These are phyloP conservation scores for Verticillium albo-atrum DNA, from an alignment of 2,329 filamentous ascomycete species.

Conservation along the genomic window DNA sequence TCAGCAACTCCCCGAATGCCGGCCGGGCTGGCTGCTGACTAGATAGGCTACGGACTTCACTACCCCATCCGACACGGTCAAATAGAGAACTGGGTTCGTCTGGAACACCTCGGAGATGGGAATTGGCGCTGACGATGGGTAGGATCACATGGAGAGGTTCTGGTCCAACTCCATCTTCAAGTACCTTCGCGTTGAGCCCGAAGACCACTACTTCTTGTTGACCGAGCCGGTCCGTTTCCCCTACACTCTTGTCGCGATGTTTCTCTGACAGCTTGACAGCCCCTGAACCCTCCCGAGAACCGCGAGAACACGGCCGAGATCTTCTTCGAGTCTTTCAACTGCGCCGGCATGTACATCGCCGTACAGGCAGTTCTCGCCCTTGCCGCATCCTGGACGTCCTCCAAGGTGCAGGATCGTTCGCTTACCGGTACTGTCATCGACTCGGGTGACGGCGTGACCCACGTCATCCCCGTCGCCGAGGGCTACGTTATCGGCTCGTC, in stretches of 20 bases:
- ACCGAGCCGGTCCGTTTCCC: constrained; percentile 77
- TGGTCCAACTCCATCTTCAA: constrained; percentile 99
- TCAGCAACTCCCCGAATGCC: constrained; percentile 29
- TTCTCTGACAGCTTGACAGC: constrained; percentile 44
- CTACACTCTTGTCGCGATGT: background rate
- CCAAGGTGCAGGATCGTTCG: constrained; percentile 93
- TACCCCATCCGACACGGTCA: constrained; percentile 98
- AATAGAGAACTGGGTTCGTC: constrained; percentile 92
- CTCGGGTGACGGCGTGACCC: constrained; percentile 96
- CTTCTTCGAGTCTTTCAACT: constrained; percentile 99
- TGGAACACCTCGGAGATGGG: no score
- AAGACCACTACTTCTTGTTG: constrained; percentile 97
- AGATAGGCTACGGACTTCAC: constrained; percentile 82
- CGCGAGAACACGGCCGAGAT: constrained; percentile 99
- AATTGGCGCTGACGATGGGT: constrained; percentile 20
- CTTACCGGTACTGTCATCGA: constrained; percentile 97
- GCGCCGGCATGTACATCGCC: constrained; percentile 96
- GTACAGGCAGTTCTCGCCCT: constrained; percentile 96
- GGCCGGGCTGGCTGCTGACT: constrained; percentile 5
- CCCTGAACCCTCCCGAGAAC: constrained; percentile 96
- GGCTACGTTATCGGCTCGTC: constrained; percentile 98
- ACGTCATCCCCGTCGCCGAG: constrained; percentile 97
- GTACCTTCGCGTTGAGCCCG: constrained; percentile 94
- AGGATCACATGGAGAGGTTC: constrained; percentile 99
- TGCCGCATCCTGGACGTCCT: constrained; percentile 96